Percentiles rank a stretch among this genome's conserved stretches.
Conservation (phyloP, 2,329 filamentous ascomycete genomes). For the Fusarium guadeloupense region DNA sequence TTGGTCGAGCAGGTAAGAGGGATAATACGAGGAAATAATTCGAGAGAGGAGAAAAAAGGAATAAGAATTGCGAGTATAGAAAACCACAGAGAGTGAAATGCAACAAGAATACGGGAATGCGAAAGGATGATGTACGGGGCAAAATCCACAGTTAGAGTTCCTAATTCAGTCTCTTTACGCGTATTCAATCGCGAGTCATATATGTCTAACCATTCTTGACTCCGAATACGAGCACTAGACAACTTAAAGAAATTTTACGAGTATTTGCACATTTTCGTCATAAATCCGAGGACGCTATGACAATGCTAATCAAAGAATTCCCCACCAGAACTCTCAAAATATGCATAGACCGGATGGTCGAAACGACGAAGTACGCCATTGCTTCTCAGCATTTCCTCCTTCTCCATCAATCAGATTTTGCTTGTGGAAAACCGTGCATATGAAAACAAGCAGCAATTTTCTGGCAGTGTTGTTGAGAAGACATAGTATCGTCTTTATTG, state of each 20-base stretch:
- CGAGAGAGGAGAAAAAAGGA: not conserved
- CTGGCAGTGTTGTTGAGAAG: too few relatives aligned
- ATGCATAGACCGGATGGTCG: too few relatives aligned
- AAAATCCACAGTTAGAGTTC: not conserved
- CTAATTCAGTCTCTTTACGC: not conserved
- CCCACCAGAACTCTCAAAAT: not conserved
- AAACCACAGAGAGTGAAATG: not conserved
- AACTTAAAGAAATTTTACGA: not conserved
- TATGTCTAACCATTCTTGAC: not conserved
- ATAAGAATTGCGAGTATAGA: conserved; percentile 1
- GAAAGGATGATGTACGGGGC: not conserved
- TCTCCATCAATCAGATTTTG: too few relatives aligned
- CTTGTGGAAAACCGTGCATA: too few relatives aligned
- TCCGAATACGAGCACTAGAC: not conserved
- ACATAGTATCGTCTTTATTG: too few relatives aligned
- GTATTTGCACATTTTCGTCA: not conserved
- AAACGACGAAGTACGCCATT: too few relatives aligned
- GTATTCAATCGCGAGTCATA: not conserved
- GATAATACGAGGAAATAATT: not conserved
- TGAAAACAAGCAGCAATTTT: too few relatives aligned
- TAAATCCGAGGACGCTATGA: not conserved
- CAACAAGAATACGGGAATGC: not conserved
- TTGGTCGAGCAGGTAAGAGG: not conserved
- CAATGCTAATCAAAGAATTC: not conserved
- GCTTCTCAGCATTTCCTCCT: too few relatives aligned